Evolutionary conservation across 495 filamentous ascomycete species (phyloP).

Genomic region (Geopyxis carbonaria): DNA sequence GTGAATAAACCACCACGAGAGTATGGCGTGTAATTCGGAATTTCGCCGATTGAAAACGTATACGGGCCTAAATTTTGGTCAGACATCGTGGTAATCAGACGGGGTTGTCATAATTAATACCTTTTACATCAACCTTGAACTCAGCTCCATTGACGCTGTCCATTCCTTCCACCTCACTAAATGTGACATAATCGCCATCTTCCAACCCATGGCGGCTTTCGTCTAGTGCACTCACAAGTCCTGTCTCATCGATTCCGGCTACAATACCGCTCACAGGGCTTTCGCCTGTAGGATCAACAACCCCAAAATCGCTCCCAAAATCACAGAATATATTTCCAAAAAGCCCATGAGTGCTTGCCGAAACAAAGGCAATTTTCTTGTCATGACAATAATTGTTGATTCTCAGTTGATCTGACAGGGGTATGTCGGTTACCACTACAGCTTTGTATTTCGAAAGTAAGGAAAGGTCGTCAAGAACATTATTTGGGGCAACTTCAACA

Average conservation of each 20-base stretch:
- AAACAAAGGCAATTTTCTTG: constrained; percentile 77
- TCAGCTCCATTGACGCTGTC: constrained; percentile 34
- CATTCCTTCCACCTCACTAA: constrained; percentile 58
- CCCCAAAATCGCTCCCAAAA: constrained; percentile 81
- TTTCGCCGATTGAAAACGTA: constrained; percentile 92
- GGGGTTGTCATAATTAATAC: constrained; percentile 12
- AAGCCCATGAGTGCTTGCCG: constrained; percentile 75
- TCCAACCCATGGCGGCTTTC: constrained; percentile 90
- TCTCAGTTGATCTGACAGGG: constrained; percentile 56
- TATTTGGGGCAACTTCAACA: constrained; percentile 52
- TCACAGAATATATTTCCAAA: constrained; percentile 97
- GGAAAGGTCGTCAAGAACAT: constrained; percentile 39
- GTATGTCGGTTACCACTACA: constrained; percentile 72
- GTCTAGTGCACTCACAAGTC: constrained; percentile 83
- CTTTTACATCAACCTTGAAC: constrained; percentile 81
- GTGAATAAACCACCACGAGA: constrained; percentile 71
- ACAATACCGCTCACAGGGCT: constrained; percentile 76
- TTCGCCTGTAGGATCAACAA: constrained; percentile 82
- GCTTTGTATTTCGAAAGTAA: constrained; percentile 78
- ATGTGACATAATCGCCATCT: constrained; percentile 92
- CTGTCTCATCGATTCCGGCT: constrained; percentile 70
- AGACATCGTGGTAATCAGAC: not conserved
- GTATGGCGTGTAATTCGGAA: constrained; percentile 71
- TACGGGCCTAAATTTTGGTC: constrained; percentile 44
- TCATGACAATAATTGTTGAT: constrained; percentile 86